Conservation (phyloP, 345 rosid genomes). For the Combretum micranthum region DNA sequence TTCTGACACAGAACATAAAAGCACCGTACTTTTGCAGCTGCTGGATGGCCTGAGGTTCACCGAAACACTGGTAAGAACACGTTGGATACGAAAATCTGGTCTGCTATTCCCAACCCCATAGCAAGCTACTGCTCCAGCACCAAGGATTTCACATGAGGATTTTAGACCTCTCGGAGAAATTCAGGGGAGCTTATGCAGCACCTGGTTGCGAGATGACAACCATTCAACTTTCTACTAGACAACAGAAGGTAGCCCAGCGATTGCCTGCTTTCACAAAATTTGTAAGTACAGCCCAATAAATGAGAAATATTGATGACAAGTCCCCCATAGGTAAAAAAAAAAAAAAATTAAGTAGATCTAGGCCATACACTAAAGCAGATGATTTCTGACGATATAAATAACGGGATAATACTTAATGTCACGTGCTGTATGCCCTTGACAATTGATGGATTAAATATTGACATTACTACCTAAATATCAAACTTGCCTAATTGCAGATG, state of each 20-base stretch:
- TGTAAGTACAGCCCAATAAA: conserved; percentile 13
- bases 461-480: too few species aligned
- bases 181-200: conserved; percentile 43
- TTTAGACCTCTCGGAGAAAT: conserved; percentile 37
- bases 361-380: too few species aligned
- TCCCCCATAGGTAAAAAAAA: background rate
- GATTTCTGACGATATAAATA: too few species aligned
- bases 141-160: conserved; percentile 65
- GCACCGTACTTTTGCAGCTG: conserved; percentile 65
- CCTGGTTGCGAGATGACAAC: conserved; percentile 50
- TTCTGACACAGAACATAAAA: conserved; percentile 4
- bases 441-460: too few species aligned
- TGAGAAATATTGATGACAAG: background rate
- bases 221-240: conserved; percentile 51
- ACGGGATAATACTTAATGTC: too few species aligned
- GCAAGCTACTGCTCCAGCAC: conserved; percentile 85
- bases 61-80: conserved; percentile 49
- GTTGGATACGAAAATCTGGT: conserved; percentile 77
- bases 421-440: too few species aligned
- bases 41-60: conserved; percentile 44
- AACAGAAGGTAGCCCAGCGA: conserved; percentile 80
- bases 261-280: conserved; percentile 48
- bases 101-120: conserved; percentile 58
- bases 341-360: too few species aligned
- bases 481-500: too few species aligned